Evolutionary conservation across 345 rosid species (phyloP), one percentile per base, ranked within the genome.

Genomic region (Brassica juncea): DNA sequence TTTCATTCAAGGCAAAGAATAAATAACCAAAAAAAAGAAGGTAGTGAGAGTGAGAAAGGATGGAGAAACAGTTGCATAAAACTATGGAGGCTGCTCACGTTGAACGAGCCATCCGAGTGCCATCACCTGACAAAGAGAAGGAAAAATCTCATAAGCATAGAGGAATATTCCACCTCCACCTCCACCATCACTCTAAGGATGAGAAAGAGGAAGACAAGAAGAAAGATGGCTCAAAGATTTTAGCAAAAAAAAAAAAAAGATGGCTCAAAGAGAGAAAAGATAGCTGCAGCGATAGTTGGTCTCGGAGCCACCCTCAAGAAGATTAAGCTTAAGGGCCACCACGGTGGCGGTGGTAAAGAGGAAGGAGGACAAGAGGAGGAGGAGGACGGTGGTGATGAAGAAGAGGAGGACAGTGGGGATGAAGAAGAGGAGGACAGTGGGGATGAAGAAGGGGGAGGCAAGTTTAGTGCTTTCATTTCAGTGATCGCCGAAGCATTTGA

Each of bases 201-300:
- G 76, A 80, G 55, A 39, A 80, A 69, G 79, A 69, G 16, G 75
- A 74, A 63, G 71, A 80, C 6, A 80, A 69, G 66, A 80, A 74
- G 61, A 80, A 80, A 54, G 62, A 19, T 19, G 21, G 21, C 21
- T 19, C 21, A 19, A 19, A 1, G 21, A 19, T 19, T 19, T 19
- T 19, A 19, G 21, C 21, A 19, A 19, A 19, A 19, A 19, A 19
- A 19, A 19, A 19, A 19, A 19, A 19, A 19, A 27, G 30, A 80
- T 6, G 83, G 76, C 2, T 80, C 83, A 64, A 80, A 80, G 42
- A 80, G 80, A 75, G 80, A 80, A 57, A 80, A 80, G 63, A 69
- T 80, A 15, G 80, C 72, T 70, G 67, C 68, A 75, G 80, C 72
- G 55, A 35, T 80, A 67, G 66, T 74, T 80, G 79, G 66, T 65